Conservation (phyloP, 345 rosid genomes). For the Syzygium aromaticum region DNA sequence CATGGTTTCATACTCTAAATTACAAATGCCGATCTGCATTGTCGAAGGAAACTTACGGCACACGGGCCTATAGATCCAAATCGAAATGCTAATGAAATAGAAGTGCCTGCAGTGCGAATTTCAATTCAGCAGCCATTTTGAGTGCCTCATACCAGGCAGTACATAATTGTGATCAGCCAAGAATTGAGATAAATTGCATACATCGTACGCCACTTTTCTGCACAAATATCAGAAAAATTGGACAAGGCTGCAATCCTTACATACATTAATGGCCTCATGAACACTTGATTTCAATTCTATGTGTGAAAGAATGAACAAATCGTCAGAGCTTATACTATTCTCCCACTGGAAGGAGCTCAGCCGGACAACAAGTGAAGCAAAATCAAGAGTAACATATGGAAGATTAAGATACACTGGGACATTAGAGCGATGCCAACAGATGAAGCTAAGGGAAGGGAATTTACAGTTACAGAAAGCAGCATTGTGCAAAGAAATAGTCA, state of each 20-base stretch:
- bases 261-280: background rate
- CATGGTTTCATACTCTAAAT: background rate
- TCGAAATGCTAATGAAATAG: background rate
- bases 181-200: background rate
- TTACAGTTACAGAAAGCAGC: slow-evolving; percentile 29
- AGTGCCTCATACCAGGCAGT: background rate
- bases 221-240: background rate
- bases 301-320: slow-evolving; percentile 29
- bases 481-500: background rate
- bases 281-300: background rate
- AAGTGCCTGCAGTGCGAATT: background rate
- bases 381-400: background rate
- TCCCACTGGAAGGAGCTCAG: background rate
- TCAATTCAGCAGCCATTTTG: background rate
- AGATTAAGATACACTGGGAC: background rate
- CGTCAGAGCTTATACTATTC: background rate
- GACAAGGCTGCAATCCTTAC: background rate
- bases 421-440: background rate
- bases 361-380: background rate
- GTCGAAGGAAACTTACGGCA: background rate
- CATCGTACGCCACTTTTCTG: background rate
- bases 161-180: background rate
- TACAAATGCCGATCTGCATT: background rate
- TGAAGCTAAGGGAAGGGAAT: slow-evolving; percentile 7
- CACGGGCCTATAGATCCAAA: background rate